A percentile compares a stretch with the other conserved stretches of the same genome.
These are phyloP conservation scores for Caryopteris hybrid DNA, from an alignment of 305 asterid species.

Conservation along the genomic window DNA sequence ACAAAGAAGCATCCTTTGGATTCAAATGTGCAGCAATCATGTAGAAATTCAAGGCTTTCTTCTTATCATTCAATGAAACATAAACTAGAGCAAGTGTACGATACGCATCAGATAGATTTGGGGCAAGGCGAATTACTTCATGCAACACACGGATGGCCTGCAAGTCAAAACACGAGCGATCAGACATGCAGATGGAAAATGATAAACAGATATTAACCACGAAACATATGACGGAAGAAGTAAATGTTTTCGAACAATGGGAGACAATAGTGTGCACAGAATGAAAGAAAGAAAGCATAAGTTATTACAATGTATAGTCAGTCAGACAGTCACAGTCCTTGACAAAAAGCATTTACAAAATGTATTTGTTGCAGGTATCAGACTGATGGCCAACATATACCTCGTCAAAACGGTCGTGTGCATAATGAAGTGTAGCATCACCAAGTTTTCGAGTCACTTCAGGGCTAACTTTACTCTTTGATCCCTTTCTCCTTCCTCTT, in stretches of 20 bases:
- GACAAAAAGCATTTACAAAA: background rate
- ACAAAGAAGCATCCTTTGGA: constrained; percentile 65
- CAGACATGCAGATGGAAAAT: constrained; percentile 16
- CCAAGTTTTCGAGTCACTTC: constrained; percentile 71
- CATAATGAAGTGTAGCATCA: constrained; percentile 73
- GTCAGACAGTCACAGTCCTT: background rate
- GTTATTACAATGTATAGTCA: background rate
- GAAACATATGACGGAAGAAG: background rate
- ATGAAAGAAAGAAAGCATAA: background rate
- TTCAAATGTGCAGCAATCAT: constrained; percentile 72
- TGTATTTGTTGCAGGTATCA: background rate
- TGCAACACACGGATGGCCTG: constrained; percentile 63
- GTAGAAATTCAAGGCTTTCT: constrained; percentile 55
- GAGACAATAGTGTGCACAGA: background rate
- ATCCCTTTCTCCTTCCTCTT: constrained; percentile 71
- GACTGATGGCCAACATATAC: constrained; percentile 30
- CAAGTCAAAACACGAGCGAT: constrained; percentile 24
- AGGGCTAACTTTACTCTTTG: constrained; percentile 52
- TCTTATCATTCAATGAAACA: constrained; percentile 45
- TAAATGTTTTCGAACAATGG: background rate
- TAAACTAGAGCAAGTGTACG: constrained; percentile 68
- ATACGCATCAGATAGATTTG: constrained; percentile 63
- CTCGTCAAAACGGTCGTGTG: constrained; percentile 62
- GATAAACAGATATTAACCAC: background rate
- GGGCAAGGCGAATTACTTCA: constrained; percentile 77